Conservation (phyloP, 2,329 filamentous ascomycete genomes). For the Exserohilum turcica region DNA sequence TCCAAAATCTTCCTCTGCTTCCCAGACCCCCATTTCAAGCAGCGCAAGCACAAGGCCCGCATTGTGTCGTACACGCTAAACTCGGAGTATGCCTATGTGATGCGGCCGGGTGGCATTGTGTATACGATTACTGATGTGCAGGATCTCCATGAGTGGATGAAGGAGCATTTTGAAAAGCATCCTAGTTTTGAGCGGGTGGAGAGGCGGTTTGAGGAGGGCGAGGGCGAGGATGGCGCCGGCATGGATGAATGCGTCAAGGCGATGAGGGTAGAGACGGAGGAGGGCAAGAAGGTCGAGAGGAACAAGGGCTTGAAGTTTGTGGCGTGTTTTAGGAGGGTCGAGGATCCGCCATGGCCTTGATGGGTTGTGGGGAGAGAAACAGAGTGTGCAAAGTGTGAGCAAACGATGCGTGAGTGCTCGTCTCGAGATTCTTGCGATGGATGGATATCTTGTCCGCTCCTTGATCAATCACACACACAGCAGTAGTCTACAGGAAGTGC, state of each 20-base stretch:
- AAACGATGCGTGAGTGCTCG: too few species aligned
- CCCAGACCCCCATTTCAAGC: conserved; percentile 97
- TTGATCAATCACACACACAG: too few species aligned
- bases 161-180: conserved; percentile 78
- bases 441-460: too few species aligned
- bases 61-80: conserved; percentile 89
- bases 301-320: conserved; percentile 92
- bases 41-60: conserved; percentile 92
- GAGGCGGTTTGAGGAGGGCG: conserved; percentile 57
- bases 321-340: conserved; percentile 79
- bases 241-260: conserved; percentile 72
- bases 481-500: too few species aligned
- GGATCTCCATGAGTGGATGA: conserved; percentile 93
- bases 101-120: conserved; percentile 81
- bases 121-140: conserved; percentile 99
- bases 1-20: conserved; percentile 97
- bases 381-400: not conserved
- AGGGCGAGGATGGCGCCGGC: conserved; percentile 66
- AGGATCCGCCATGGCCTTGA: conserved; percentile 86
- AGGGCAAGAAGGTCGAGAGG: conserved; percentile 93
- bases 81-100: conserved; percentile 89
- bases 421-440: too few species aligned
- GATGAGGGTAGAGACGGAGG: conserved; percentile 87
- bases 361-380: conserved; percentile 35
- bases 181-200: conserved; percentile 77